Evolutionary conservation across 129 eudicot species (phyloP), one percentile per base, ranked within the genome.

Genomic region (Ambrosia artemisiifolia): DNA sequence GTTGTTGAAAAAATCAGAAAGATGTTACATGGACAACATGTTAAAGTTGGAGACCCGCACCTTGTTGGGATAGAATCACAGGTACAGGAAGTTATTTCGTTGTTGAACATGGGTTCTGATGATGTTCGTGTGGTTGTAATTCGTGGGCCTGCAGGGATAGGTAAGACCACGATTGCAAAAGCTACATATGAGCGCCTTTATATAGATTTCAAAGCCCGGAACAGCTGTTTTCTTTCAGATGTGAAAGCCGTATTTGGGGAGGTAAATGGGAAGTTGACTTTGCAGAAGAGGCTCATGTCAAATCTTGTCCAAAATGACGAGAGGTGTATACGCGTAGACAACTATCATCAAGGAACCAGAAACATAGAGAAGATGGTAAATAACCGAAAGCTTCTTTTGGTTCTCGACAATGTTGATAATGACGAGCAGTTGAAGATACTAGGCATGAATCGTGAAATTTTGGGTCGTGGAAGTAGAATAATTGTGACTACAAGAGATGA

Each of bases 391-490:
- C 32, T 69, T 57, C 75, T 76, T 53, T 10, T 76, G 56, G 75
- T 76, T 76, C 64, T 76, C 50, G 82, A 78, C 14, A 76, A 78
- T 28, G 72, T 78, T 62, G 82, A 78, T 11, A 17, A 63, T 32
- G 54, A 7, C 7, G 71, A 70, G 71, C 82, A 78, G 54, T 16
- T 78, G 42, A 62, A 56, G 48, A 36, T 36, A 33, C 30, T 77
- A 69, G 40, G 68, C 18, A 17, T 64, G 54, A 48, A 20, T 34
- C 68, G 78, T 10, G 69, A 14, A 12, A 24, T 54, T 18, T 64
- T 78, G 20, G 16, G 67, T 7, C 28, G 42, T 32, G 82, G 82
- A n/a, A 78, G 82, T 30, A 78, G 66, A 71, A 71, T 78, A 34
- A 64, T 71, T 7, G 69, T 78, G 13, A 78, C 77, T 1, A 78